Conservation (phyloP, 2,329 filamentous ascomycete genomes). For the Orbilia quercus region DNA sequence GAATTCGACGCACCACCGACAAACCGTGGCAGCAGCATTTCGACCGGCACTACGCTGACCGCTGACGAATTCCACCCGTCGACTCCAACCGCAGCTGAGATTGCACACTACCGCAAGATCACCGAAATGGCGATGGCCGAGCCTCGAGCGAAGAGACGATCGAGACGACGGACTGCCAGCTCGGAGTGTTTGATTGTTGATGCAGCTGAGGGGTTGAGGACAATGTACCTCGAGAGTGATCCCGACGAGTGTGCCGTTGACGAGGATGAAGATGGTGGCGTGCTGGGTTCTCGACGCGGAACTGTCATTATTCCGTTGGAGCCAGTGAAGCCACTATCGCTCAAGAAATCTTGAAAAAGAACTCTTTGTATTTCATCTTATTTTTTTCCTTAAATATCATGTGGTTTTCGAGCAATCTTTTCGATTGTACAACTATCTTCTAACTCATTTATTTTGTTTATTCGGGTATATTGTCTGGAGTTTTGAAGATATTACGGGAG, state of each 20-base stretch:
- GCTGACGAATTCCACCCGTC: constrained; percentile 29
- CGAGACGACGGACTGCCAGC: constrained; percentile 46
- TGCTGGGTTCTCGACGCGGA: constrained; percentile 7
- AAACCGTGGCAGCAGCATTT: constrained; percentile 44
- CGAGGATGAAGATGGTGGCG: constrained; percentile 26
- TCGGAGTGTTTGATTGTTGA: constrained; percentile 46
- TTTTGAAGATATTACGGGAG: too few species aligned
- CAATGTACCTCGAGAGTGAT: constrained; percentile 25
- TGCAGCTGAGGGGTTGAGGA: constrained; percentile 41
- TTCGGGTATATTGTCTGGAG: too few species aligned
- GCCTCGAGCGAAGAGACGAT: constrained; percentile 18
- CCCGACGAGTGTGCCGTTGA: constrained; percentile 48
- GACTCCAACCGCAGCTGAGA: constrained; percentile 38
- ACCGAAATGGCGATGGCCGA: constrained; percentile 33
- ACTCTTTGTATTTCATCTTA: background rate
- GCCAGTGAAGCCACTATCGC: constrained; percentile 26
- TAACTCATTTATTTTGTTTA: too few species aligned
- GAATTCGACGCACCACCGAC: constrained; percentile 29
- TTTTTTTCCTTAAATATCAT: constrained; percentile 6
- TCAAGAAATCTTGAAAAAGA: constrained; percentile 13
- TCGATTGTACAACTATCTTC: too few species aligned
- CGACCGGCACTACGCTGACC: constrained; percentile 33
- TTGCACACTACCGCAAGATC: constrained; percentile 39
- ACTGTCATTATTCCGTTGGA: constrained; percentile 15
- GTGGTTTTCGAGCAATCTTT: too few species aligned